Evolutionary conservation across 73 alveolate genomes (phyloP).

Genomic region (Tetrahymena thermophila): DNA sequence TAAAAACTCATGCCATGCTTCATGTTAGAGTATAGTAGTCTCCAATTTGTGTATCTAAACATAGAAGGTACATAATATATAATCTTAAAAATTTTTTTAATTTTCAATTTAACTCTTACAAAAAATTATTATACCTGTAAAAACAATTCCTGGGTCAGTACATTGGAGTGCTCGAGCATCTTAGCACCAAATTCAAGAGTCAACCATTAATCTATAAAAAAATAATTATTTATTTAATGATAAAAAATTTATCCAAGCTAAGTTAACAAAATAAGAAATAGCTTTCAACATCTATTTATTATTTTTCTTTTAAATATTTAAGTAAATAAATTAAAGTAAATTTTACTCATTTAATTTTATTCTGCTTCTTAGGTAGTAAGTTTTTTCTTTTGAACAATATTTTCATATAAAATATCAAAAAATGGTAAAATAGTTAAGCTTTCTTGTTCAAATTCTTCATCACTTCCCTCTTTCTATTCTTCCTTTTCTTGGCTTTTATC

Average conservation of each 20-base stretch:
- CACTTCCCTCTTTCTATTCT: not conserved
- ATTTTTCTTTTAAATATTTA: too few relatives aligned
- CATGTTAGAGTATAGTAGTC: slow-evolving; percentile 12
- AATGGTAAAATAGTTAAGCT: not conserved
- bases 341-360: not conserved
- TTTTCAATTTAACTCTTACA: not conserved
- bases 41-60: slow-evolving; percentile 31
- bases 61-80: slow-evolving; percentile 26
- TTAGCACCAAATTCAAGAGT: not conserved
- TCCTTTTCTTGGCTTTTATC: not conserved
- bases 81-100: not conserved
- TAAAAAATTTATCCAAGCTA: not conserved
- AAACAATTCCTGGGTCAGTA: not conserved
- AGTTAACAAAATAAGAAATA: not conserved
- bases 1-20: slow-evolving; percentile 24
- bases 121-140: not conserved
- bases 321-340: not conserved
- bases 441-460: not conserved
- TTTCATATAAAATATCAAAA: not conserved
- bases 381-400: not conserved
- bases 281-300: not conserved
- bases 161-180: not conserved
- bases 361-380: not conserved
- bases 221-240: not conserved
- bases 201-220: not conserved